These are phyloP conservation scores for Edaphochlamys debaryana DNA, from an alignment of 139 green algal genomes.

Conservation along the genomic window DNA sequence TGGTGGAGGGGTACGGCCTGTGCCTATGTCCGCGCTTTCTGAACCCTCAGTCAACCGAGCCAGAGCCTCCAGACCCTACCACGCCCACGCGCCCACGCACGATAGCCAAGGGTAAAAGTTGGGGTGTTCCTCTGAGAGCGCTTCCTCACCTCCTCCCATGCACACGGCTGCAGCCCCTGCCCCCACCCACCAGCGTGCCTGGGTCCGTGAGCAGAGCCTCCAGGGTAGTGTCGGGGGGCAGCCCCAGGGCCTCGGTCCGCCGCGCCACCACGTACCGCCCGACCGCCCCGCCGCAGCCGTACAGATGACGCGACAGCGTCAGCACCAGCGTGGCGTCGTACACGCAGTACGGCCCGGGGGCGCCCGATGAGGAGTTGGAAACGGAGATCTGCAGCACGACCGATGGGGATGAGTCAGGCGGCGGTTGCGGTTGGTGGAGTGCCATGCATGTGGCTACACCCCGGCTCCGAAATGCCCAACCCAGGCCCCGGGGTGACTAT, in stretches of 20 bases:
- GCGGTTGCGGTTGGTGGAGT: not conserved
- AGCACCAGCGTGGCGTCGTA: constrained; percentile 23
- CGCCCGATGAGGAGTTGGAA: constrained; percentile 3
- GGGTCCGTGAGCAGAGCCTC: not conserved
- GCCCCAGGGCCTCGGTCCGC: not conserved
- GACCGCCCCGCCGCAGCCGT: constrained; percentile 7
- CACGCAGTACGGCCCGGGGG: not conserved
- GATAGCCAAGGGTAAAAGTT: too few species aligned
- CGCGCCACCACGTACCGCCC: constrained; percentile 12
- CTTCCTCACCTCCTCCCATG: not conserved
- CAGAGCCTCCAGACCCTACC: too few species aligned
- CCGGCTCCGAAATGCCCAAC: too few species aligned
- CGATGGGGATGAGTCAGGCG: not conserved
- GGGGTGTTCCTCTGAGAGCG: too few species aligned
- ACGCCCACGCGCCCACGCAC: too few species aligned
- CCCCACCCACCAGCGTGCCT: not conserved
- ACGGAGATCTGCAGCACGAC: constrained; percentile 9
- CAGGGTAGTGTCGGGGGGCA: not conserved
- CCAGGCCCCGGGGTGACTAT: too few species aligned
- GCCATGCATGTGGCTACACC: too few species aligned
- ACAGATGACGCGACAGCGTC: not conserved
- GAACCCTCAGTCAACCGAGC: too few species aligned
- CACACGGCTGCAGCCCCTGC: too few species aligned
- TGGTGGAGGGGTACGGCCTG: too few species aligned
- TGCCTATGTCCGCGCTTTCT: too few species aligned